phyloP scores from a whole-genome alignment of 139 green algal genomes.

The Chlorella sorokiniana region DNA sequence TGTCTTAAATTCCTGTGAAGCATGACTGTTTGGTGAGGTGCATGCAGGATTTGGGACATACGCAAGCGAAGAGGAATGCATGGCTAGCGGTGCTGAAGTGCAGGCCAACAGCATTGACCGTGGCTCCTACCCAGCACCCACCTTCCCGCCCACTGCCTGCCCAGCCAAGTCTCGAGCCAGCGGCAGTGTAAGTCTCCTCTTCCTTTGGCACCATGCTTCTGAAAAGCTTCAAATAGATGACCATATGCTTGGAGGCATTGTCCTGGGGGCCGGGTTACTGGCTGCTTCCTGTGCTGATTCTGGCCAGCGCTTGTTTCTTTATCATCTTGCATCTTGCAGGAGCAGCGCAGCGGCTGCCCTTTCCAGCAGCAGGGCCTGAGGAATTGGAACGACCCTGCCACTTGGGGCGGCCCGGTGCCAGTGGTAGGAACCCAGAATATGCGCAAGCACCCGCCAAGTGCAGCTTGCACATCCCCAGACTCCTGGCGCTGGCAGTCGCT shows the following conservation, averaged over 20 bases:
- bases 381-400: constrained; percentile 22
- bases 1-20: too few species aligned
- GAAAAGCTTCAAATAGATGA: neutral
- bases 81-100: neutral
- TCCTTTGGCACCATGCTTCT: neutral
- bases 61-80: constrained; percentile 23
- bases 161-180: neutral
- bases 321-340: neutral
- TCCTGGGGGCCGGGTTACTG: too few species aligned
- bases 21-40: too few species aligned
- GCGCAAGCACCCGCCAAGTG: neutral
- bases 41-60: constrained; percentile 29
- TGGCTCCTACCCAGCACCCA: constrained; percentile 16
- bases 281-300: too few species aligned
- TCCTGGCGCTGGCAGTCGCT: neutral
- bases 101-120: constrained; percentile 18
- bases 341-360: constrained; percentile 18
- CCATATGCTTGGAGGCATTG: too few species aligned
- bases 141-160: constrained; percentile 24
- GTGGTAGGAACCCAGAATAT: neutral
- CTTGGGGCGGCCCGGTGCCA: constrained; percentile 25
- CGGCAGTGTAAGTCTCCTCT: neutral
- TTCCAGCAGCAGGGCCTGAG: constrained; percentile 18
- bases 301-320: neutral
- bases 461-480: neutral